Evolutionary conservation across 2,329 filamentous ascomycete species (phyloP).

Genomic region (Neophaeococcomyces aloes): DNA sequence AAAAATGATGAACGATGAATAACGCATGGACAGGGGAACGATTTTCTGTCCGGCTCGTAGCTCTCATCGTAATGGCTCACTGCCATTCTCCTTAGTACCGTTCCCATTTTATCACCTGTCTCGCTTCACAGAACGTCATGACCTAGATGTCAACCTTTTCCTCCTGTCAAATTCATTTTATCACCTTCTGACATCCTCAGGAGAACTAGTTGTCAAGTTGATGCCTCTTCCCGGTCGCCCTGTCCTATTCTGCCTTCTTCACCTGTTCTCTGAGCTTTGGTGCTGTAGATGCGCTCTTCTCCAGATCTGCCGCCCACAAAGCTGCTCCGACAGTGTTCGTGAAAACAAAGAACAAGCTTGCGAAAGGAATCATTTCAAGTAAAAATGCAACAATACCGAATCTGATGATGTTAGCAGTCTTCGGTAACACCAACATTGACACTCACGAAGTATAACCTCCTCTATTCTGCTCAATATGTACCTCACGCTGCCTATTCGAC

Average conservation of each 20-base stretch:
- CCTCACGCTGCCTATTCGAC: slow-evolving; percentile 52
- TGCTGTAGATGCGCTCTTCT: slow-evolving; percentile 34
- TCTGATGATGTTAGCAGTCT: slow-evolving; percentile 20
- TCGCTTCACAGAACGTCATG: too few relatives aligned
- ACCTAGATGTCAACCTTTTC: neutral
- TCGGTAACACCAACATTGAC: slow-evolving; percentile 7
- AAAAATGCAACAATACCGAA: slow-evolving; percentile 70
- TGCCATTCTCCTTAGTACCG: too few relatives aligned
- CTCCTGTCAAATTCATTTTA: neutral
- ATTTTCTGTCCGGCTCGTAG: too few relatives aligned
- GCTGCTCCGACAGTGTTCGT: slow-evolving; percentile 89
- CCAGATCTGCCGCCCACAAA: slow-evolving; percentile 85
- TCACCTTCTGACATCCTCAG: neutral
- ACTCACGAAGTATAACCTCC: slow-evolving; percentile 73
- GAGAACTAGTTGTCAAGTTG: neutral
- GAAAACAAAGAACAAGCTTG: slow-evolving; percentile 74
- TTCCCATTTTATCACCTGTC: too few relatives aligned
- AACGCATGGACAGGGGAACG: too few relatives aligned
- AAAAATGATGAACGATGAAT: too few relatives aligned
- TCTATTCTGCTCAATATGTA: slow-evolving; percentile 59
- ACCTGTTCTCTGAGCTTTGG: slow-evolving; percentile 24
- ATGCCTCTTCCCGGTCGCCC: neutral
- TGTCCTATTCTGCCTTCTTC: slow-evolving; percentile 24
- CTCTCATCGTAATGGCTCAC: too few relatives aligned
- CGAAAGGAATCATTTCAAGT: slow-evolving; percentile 74